Conservation (phyloP, 192 early-diverging fungal genomes). For the Chytriomyces sp. region DNA sequence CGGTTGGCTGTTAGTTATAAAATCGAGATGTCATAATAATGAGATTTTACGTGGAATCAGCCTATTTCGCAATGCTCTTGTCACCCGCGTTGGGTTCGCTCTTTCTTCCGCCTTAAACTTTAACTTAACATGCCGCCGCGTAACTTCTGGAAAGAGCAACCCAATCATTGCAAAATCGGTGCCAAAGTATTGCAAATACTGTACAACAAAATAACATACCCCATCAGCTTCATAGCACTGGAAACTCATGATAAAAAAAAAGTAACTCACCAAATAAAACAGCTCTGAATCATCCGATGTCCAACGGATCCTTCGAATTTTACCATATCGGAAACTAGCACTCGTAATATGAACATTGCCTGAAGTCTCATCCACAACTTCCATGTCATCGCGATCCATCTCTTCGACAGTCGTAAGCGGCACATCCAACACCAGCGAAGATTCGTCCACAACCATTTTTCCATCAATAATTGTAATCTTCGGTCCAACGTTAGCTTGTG, state of each 20-base stretch:
- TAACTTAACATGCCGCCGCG: constrained; percentile 26
- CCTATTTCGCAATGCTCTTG: constrained; percentile 2
- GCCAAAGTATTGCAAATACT: constrained; percentile 28
- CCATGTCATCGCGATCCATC: constrained; percentile 5
- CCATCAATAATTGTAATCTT: constrained; percentile 16
- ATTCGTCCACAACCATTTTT: constrained; percentile 11
- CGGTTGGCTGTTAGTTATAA: background rate
- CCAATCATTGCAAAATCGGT: constrained; percentile 27
- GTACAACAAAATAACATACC: too few species aligned
- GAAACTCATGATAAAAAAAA: too few species aligned
- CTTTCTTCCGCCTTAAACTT: constrained; percentile 27
- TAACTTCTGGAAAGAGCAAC: constrained; percentile 1
- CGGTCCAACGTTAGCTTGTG: background rate
- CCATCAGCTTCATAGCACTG: too few species aligned
- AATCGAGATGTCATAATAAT: too few species aligned
- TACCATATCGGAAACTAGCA: background rate
- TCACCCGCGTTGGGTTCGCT: background rate
- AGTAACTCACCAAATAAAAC: constrained; percentile 15
- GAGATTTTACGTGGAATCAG: constrained; percentile 7
- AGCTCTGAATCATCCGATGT: constrained; percentile 2
- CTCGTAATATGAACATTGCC: constrained; percentile 7
- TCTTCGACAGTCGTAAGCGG: background rate
- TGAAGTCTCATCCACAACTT: constrained; percentile 23
- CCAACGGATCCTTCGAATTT: constrained; percentile 7
- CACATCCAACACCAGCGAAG: background rate